Conservation (phyloP, 2,329 filamentous ascomycete genomes). For the Podosphaera xanthii region DNA sequence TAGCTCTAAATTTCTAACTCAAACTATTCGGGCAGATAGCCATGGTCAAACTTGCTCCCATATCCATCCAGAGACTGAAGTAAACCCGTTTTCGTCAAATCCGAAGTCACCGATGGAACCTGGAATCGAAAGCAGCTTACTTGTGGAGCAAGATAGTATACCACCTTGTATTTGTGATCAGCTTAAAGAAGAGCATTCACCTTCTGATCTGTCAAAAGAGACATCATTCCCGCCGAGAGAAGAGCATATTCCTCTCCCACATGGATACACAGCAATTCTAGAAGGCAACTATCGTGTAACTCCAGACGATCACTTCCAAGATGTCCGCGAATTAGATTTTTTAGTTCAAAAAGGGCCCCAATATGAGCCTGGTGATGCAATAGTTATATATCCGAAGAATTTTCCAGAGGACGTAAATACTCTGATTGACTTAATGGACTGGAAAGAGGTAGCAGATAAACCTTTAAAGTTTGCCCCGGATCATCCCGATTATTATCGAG, state of each 20-base stretch:
- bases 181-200: constrained; percentile 3
- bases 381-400: constrained; percentile 74
- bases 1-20: neutral
- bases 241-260: constrained; percentile 5
- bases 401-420: constrained; percentile 57
- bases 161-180: constrained; percentile 1
- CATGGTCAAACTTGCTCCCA: neutral
- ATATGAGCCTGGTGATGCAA: constrained; percentile 51
- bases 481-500: constrained; percentile 9
- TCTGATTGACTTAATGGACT: constrained; percentile 58
- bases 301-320: constrained; percentile 64
- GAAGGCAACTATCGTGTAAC: constrained; percentile 51
- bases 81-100: no score
- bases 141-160: neutral
- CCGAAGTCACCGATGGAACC: no score
- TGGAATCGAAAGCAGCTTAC: no score
- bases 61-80: no score
- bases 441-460: constrained; percentile 49
- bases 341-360: constrained; percentile 20
- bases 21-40: neutral
- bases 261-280: constrained; percentile 20
- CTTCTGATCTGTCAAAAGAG: constrained; percentile 3
- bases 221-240: neutral
- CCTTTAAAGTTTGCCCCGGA: constrained; percentile 31
- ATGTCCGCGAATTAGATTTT: constrained; percentile 63